Conservation (phyloP, 768 basidiomycete genomes). For the Vishniacozyma victoriae region DNA sequence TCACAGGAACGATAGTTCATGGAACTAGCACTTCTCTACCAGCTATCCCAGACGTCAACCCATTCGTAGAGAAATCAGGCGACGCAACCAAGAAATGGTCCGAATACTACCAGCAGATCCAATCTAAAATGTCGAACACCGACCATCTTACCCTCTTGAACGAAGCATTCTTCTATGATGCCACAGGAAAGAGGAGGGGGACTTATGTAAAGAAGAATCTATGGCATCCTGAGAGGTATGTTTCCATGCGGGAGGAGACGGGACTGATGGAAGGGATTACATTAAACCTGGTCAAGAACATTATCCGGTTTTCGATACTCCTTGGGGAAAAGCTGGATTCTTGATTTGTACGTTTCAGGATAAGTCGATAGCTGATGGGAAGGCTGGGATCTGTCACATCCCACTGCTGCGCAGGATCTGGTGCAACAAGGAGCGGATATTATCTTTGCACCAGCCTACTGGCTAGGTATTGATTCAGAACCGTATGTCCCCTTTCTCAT, state of each 20-base stretch:
- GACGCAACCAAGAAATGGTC: neutral
- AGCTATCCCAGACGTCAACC: constrained; percentile 1
- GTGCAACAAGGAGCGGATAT: constrained; percentile 18
- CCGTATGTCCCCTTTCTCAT: constrained; percentile 45
- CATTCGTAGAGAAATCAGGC: constrained; percentile 12
- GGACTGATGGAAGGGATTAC: no score
- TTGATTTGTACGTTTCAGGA: constrained; percentile 23
- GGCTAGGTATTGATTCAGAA: constrained; percentile 18
- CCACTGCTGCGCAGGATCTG: constrained; percentile 6
- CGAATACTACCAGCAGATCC: constrained; percentile 64
- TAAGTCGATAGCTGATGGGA: no score
- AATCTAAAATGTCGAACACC: constrained; percentile 32
- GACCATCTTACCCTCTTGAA: constrained; percentile 9
- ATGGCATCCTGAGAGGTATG: constrained; percentile 27
- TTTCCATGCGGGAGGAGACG: no score
- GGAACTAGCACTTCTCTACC: no score
- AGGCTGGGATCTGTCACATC: constrained; percentile 31
- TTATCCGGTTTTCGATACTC: constrained; percentile 15
- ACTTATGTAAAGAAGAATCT: constrained; percentile 24
- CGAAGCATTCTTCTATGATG: constrained; percentile 22
- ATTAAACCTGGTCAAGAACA: constrained; percentile 11
- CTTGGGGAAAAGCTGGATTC: constrained; percentile 18
- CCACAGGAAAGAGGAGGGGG: constrained; percentile 11
- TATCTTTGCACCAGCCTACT: constrained; percentile 27
- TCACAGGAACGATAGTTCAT: constrained; percentile 24